Conservation (phyloP, 352 stramenopile species). For the Phytophthora vignae region DNA sequence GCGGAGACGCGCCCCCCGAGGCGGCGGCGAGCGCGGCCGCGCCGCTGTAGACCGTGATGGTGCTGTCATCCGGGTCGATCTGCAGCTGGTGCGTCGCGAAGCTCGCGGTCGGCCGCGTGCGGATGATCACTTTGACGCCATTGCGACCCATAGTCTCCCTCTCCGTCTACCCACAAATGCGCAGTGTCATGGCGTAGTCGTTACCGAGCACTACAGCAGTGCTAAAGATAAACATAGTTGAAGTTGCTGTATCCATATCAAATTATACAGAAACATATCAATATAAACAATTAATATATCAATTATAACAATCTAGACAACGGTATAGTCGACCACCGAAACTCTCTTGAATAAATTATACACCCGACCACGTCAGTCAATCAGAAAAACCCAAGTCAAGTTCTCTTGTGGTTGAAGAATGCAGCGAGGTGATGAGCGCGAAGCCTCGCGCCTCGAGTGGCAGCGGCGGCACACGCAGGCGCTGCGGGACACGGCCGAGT, state of each 20-base stretch:
- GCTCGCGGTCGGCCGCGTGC: constrained; percentile 64
- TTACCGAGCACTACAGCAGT: background rate
- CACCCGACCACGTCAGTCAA: constrained; percentile 14
- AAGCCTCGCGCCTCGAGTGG: constrained; percentile 21
- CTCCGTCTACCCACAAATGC: background rate
- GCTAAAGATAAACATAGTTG: background rate
- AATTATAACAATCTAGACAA: background rate
- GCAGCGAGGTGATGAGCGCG: background rate
- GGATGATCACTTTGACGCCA: constrained; percentile 88
- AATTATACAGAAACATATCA: background rate
- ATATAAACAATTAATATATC: background rate
- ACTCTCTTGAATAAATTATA: background rate
- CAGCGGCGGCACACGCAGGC: constrained; percentile 58
- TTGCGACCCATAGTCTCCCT: constrained; percentile 52
- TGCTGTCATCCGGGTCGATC: constrained; percentile 82
- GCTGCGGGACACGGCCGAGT: constrained; percentile 59
- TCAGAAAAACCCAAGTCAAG: background rate
- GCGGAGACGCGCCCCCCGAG: constrained; percentile 29
- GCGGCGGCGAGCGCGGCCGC: constrained; percentile 16
- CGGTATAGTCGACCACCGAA: constrained; percentile 5
- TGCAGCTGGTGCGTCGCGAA: constrained; percentile 45
- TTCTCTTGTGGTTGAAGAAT: background rate
- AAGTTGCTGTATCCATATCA: background rate
- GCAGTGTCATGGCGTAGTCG: background rate
- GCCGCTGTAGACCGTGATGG: constrained; percentile 64